Percentiles rank a stretch among this genome's conserved stretches.
Evolutionary conservation across 192 early-diverging fungal species (phyloP).

Genomic region (Backusella westeae): DNA sequence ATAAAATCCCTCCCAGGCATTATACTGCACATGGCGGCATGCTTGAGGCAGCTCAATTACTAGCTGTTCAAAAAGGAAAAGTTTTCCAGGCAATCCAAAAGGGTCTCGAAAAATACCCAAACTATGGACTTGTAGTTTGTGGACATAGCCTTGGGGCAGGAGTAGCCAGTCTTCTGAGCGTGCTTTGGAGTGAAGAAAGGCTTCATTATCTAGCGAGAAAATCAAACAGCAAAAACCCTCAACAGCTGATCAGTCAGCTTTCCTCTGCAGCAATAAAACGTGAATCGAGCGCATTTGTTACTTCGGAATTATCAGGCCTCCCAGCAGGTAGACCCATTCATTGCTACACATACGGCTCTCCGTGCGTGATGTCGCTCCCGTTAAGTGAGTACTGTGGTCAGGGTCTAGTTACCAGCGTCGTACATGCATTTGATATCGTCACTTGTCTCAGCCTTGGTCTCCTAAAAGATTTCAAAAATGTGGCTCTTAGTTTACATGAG

Average conservation of each 20-base stretch:
- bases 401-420: slow-evolving; percentile 76
- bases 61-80: slow-evolving; percentile 63
- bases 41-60: slow-evolving; percentile 72
- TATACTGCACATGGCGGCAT: slow-evolving; percentile 83
- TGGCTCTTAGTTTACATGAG: slow-evolving; percentile 64
- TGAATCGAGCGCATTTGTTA: slow-evolving; percentile 59
- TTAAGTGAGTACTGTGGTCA: slow-evolving; percentile 65
- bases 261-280: slow-evolving; percentile 23
- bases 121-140: slow-evolving; percentile 80
- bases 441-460: slow-evolving; percentile 71
- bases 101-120: slow-evolving; percentile 67
- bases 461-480: slow-evolving; percentile 72
- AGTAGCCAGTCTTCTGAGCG: slow-evolving; percentile 72
- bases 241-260: background rate
- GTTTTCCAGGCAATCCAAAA: slow-evolving; percentile 71
- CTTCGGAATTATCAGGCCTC: slow-evolving; percentile 58
- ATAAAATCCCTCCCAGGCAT: slow-evolving; percentile 20
- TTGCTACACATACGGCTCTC: slow-evolving; percentile 84
- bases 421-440: slow-evolving; percentile 76
- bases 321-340: slow-evolving; percentile 75
- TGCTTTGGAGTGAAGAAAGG: slow-evolving; percentile 71
- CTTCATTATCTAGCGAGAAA: background rate
- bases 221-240: background rate
- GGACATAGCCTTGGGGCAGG: slow-evolving; percentile 91
- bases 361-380: slow-evolving; percentile 67